Conservation (phyloP, 306 rosid genomes). For the Vigna angularis region DNA sequence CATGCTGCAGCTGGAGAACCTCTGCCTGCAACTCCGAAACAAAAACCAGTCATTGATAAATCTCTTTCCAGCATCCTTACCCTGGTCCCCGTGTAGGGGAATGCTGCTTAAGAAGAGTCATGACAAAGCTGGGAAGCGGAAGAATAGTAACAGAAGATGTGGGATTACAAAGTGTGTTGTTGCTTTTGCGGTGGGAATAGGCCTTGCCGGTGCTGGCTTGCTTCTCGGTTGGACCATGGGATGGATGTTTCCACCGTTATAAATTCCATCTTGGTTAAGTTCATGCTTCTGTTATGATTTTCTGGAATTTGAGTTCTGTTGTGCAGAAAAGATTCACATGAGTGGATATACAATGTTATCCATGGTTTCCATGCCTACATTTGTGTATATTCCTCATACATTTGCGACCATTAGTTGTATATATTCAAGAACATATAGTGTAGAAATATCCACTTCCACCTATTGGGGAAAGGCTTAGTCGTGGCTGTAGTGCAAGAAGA, state of each 20-base stretch:
- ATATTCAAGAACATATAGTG: conserved; percentile 20
- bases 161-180: conserved; percentile 55
- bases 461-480: background rate
- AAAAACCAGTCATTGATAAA: conserved; percentile 61
- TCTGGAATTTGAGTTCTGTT: conserved; percentile 33
- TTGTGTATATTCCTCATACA: conserved; percentile 35
- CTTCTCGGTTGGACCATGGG: conserved; percentile 97
- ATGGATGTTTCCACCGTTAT: conserved; percentile 74
- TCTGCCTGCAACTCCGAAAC: conserved; percentile 71
- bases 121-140: conserved; percentile 49
- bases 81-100: conserved; percentile 54
- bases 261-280: conserved; percentile 31
- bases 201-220: conserved; percentile 87
- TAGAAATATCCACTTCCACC: conserved; percentile 29
- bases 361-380: conserved; percentile 5
- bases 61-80: conserved; percentile 55
- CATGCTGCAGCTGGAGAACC: conserved; percentile 82
- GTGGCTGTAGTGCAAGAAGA: background rate
- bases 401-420: conserved; percentile 32
- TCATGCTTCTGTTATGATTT: conserved; percentile 23
- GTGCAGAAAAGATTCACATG: conserved; percentile 27
- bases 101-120: conserved; percentile 58
- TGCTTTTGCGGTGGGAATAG: conserved; percentile 73
- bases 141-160: conserved; percentile 41
- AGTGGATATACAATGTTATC: conserved; percentile 21